Conservation (phyloP, 768 basidiomycete genomes). For the Auriscalpium microsporum region DNA sequence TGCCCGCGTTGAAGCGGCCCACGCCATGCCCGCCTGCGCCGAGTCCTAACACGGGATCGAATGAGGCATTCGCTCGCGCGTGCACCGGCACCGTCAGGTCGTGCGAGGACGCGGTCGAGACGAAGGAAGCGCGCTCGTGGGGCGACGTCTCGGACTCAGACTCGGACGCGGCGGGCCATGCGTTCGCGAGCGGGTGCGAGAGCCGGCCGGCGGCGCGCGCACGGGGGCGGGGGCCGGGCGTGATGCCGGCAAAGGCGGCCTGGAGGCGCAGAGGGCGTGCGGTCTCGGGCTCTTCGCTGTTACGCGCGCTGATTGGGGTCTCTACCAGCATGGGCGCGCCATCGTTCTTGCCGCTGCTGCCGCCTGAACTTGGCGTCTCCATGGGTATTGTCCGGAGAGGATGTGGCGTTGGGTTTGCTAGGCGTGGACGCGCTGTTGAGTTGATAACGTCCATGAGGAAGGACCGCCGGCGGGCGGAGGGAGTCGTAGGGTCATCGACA, state of each 20-base stretch:
- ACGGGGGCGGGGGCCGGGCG: slow-evolving; percentile 47
- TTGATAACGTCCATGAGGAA: slow-evolving; percentile 82
- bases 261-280: slow-evolving; percentile 27
- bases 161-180: slow-evolving; percentile 22
- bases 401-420: slow-evolving; percentile 58
- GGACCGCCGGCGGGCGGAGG: slow-evolving; percentile 63
- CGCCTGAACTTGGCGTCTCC: slow-evolving; percentile 19
- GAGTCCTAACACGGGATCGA: slow-evolving; percentile 76
- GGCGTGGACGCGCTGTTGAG: slow-evolving; percentile 67
- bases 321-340: too few species aligned
- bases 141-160: slow-evolving; percentile 24
- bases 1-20: slow-evolving; percentile 75
- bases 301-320: too few species aligned
- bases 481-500: slow-evolving; percentile 46
- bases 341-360: slow-evolving; percentile 27
- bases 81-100: slow-evolving; percentile 63
- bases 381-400: slow-evolving; percentile 25
- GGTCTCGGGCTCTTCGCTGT: slow-evolving; percentile 21
- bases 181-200: slow-evolving; percentile 63
- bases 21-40: slow-evolving; percentile 59
- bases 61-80: slow-evolving; percentile 74
- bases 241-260: slow-evolving; percentile 54
- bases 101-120: slow-evolving; percentile 81
- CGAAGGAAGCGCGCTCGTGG: slow-evolving; percentile 57
- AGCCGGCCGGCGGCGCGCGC: slow-evolving; percentile 30